Conservation (phyloP, 257 asterid genomes). For the Rauvolfia tetraphylla region DNA sequence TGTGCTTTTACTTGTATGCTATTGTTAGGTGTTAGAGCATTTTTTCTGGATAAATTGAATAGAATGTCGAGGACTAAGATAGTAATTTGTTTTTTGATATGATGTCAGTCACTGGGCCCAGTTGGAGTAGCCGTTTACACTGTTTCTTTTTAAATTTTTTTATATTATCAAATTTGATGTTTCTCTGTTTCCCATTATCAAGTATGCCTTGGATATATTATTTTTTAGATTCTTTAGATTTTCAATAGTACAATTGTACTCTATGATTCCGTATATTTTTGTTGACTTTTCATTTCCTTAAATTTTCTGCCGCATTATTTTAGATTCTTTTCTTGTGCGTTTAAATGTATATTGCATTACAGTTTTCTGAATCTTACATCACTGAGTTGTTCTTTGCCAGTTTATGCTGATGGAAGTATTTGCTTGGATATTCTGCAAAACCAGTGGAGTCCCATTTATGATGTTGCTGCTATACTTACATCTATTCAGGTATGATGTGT, state of each 20-base stretch:
- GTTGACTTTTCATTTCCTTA: neutral
- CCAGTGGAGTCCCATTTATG: slow-evolving; percentile 95
- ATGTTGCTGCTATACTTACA: slow-evolving; percentile 92
- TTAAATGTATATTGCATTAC: neutral
- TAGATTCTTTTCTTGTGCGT: neutral
- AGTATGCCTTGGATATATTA: neutral
- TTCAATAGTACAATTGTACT: neutral
- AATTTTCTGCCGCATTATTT: neutral
- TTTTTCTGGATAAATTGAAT: neutral
- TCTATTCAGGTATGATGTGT: slow-evolving; percentile 70
- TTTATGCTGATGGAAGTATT: slow-evolving; percentile 94
- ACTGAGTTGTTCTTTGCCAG: slow-evolving; percentile 33
- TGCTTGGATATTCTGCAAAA: slow-evolving; percentile 92
- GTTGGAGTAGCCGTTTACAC: neutral
- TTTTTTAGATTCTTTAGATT: neutral
- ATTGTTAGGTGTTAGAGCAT: neutral
- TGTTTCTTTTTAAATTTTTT: neutral
- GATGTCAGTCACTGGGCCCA: too few relatives aligned
- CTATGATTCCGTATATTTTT: neutral
- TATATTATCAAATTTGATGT: neutral
- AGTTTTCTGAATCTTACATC: neutral
- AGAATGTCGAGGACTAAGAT: neutral
- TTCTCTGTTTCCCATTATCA: neutral
- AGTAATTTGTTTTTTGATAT: neutral
- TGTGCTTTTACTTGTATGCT: neutral